phyloP scores from a whole-genome alignment of 2,329 filamentous ascomycete species.

The Dactylellina sp. region DNA sequence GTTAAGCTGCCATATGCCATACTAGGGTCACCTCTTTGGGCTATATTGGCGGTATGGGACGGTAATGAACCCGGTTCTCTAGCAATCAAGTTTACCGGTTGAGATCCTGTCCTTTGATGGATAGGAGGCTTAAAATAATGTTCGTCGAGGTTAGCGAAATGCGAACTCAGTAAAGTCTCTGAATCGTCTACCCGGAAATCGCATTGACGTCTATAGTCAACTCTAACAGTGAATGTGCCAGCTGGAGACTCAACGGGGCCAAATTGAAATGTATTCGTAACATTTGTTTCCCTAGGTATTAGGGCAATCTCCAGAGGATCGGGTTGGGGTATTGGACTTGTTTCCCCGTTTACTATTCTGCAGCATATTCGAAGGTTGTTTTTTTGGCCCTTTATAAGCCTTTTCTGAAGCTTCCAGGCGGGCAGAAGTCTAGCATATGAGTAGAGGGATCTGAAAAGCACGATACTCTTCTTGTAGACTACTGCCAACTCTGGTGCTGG shows the following conservation, averaged over 20 bases:
- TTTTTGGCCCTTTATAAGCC: conserved; percentile 75
- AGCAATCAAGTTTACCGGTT: conserved; percentile 60
- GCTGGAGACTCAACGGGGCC: conserved; percentile 86
- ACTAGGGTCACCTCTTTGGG: conserved; percentile 71
- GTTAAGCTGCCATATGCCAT: conserved; percentile 91
- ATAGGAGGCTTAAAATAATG: conserved; percentile 85
- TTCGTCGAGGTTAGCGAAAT: conserved; percentile 92
- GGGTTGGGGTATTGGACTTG: conserved; percentile 67
- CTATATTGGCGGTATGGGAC: conserved; percentile 68
- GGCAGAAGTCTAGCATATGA: conserved; percentile 84
- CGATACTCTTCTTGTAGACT: conserved; percentile 96
- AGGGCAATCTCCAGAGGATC: conserved; percentile 80
- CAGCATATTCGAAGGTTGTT: conserved; percentile 80
- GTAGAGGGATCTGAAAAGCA: conserved; percentile 90
- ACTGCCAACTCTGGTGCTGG: conserved; percentile 75
- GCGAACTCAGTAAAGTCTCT: conserved; percentile 88
- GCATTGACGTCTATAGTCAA: conserved; percentile 87
- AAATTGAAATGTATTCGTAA: conserved; percentile 82
- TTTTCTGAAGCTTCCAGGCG: conserved; percentile 84
- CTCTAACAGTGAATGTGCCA: conserved; percentile 82
- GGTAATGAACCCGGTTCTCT: conserved; percentile 81
- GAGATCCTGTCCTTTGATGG: conserved; percentile 65
- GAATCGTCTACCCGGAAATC: conserved; percentile 92
- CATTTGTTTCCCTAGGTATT: conserved; percentile 72
- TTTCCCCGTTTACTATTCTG: conserved; percentile 76